These are phyloP conservation scores for Nasturtium officinale DNA, from an alignment of 345 rosid genomes.

Conservation along the genomic window DNA sequence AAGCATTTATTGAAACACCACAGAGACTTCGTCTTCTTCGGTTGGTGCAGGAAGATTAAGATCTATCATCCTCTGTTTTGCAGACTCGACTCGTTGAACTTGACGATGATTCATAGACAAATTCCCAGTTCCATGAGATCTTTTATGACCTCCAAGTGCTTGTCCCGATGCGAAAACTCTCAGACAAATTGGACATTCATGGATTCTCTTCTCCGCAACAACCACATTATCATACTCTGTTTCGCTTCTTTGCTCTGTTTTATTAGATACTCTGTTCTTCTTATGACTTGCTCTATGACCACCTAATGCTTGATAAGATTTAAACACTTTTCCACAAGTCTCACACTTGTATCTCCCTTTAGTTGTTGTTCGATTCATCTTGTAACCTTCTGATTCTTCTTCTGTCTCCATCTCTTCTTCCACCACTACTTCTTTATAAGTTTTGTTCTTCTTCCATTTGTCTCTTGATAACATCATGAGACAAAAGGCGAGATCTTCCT, in stretches of 20 bases:
- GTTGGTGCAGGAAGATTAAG: conserved; percentile 90
- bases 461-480: conserved; percentile 92
- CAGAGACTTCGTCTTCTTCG: conserved; percentile 79
- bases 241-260: conserved; percentile 40
- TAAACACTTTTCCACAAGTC: conserved; percentile 76
- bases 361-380: conserved; percentile 35
- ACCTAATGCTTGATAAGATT: conserved; percentile 91
- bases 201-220: conserved; percentile 50
- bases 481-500: conserved; percentile 90
- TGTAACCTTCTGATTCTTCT: conserved; percentile 50
- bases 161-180: conserved; percentile 90
- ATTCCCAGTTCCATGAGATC: conserved; percentile 68
- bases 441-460: conserved; percentile 64
- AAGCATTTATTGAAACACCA: conserved; percentile 65
- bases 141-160: conserved; percentile 96
- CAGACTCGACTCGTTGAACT: conserved; percentile 32
- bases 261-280: conserved; percentile 50
- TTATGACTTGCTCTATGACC: conserved; percentile 95
- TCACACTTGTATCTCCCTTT: conserved; percentile 72
- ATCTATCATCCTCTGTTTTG: conserved; percentile 62
- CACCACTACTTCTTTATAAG: conserved; percentile 28
- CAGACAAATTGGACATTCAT: conserved; percentile 81
- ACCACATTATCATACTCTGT: conserved; percentile 42
- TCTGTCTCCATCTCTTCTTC: conserved; percentile 44
- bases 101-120: conserved; percentile 37